Conservation (phyloP, 2,329 filamentous ascomycete genomes). For the Cladosporium sp. region DNA sequence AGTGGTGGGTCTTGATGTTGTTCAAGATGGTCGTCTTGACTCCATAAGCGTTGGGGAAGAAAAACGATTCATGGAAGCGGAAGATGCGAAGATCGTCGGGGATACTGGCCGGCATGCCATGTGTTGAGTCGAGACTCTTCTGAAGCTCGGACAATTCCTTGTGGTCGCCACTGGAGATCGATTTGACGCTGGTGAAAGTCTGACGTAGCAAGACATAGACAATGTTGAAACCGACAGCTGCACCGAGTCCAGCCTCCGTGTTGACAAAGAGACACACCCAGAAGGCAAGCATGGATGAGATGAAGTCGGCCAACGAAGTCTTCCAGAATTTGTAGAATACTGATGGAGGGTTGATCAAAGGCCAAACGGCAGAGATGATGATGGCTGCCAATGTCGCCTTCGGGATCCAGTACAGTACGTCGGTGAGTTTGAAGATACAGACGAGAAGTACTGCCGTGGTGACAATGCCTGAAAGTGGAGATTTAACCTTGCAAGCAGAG, state of each 20-base stretch:
- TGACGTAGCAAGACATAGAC: conserved; percentile 58
- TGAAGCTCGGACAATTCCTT: conserved; percentile 22
- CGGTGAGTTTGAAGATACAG: conserved; percentile 60
- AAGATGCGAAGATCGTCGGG: conserved; percentile 57
- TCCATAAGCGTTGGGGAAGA: conserved; percentile 62
- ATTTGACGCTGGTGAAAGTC: conserved; percentile 53
- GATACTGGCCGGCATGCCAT: conserved; percentile 26
- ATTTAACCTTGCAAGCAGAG: conserved; percentile 62
- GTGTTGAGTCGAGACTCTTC: conserved; percentile 19
- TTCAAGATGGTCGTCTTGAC: conserved; percentile 54
- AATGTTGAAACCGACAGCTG: conserved; percentile 53
- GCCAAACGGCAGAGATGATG: conserved; percentile 65
- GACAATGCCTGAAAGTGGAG: conserved; percentile 60
- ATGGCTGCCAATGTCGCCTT: conserved; percentile 65
- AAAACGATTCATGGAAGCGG: conserved; percentile 57
- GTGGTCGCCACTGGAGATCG: conserved; percentile 23
- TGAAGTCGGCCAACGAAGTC: conserved; percentile 64
- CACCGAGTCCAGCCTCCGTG: conserved; percentile 60
- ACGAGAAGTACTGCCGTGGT: conserved; percentile 63
- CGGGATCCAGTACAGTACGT: conserved; percentile 66
- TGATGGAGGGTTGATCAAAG: conserved; percentile 59
- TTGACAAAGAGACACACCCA: conserved; percentile 64
- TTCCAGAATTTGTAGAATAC: conserved; percentile 66
- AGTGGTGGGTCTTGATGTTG: conserved; percentile 50
- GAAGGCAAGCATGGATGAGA: conserved; percentile 62